Percentiles rank a stretch among this genome's conserved stretches.
Evolutionary conservation across 2,329 filamentous ascomycete genomes (phyloP).

Genomic region (Microascus cirrosus): DNA sequence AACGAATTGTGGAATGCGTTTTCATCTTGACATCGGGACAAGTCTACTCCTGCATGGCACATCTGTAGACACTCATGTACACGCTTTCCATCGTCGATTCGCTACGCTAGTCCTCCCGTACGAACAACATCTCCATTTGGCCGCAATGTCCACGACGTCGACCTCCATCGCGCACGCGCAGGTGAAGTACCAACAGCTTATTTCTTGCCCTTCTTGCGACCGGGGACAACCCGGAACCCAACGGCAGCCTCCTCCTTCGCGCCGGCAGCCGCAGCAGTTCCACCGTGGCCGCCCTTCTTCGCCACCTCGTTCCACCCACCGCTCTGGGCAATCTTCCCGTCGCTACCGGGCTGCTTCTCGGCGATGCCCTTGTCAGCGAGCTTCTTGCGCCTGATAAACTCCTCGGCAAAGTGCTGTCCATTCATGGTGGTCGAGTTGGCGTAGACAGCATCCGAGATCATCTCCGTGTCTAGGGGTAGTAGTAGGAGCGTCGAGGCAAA

Average conservation of each 20-base stretch:
- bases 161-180: background rate
- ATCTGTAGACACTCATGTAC: too few relatives aligned
- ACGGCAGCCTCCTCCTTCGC: slow-evolving; percentile 39
- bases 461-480: slow-evolving; percentile 64
- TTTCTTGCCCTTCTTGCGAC: slow-evolving; percentile 85
- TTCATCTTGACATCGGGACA: background rate
- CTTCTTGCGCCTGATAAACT: slow-evolving; percentile 88
- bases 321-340: slow-evolving; percentile 31
- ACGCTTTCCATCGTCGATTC: too few relatives aligned
- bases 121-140: background rate
- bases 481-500: slow-evolving; percentile 68
- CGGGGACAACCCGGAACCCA: slow-evolving; percentile 80
- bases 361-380: slow-evolving; percentile 86
- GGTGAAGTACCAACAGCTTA: slow-evolving; percentile 16
- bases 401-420: slow-evolving; percentile 83
- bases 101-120: too few relatives aligned
- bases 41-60: too few relatives aligned
- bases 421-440: slow-evolving; percentile 81
- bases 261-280: background rate
- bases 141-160: background rate
- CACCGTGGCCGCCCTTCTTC: slow-evolving; percentile 59
- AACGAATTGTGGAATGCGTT: background rate
- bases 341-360: slow-evolving; percentile 54
- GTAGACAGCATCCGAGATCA: slow-evolving; percentile 88
- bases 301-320: slow-evolving; percentile 95